Percentiles rank a stretch among this genome's conserved stretches.
phyloP scores from a whole-genome alignment of 2,329 filamentous ascomycete genomes.

The Leptographium lundbergii region DNA sequence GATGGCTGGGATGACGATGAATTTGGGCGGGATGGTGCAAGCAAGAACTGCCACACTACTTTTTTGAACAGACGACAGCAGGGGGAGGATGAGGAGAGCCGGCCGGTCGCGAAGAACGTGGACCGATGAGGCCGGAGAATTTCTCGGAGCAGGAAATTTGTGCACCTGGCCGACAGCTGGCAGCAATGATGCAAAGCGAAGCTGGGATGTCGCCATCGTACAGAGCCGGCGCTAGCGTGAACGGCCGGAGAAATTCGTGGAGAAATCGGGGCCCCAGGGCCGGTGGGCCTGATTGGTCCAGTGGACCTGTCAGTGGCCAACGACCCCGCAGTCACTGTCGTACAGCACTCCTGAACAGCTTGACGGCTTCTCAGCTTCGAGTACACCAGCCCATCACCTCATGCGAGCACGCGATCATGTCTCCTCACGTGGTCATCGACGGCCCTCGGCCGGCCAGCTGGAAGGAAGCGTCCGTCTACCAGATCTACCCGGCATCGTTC shows the following conservation, averaged over 20 bases:
- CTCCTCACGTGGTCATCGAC: neutral
- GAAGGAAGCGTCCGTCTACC: conserved; percentile 8
- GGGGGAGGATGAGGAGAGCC: neutral
- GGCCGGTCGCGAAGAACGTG: neutral
- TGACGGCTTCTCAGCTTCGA: neutral
- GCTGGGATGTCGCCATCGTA: neutral
- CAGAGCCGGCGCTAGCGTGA: neutral
- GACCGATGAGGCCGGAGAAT: neutral
- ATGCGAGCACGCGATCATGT: neutral
- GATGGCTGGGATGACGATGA: neutral
- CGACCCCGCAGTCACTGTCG: neutral
- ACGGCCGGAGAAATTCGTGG: neutral
- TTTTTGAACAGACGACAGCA: neutral
- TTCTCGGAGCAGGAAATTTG: neutral
- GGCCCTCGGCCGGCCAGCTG: neutral
- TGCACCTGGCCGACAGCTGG: neutral
- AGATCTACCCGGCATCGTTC: conserved; percentile 43
- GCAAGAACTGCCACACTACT: neutral
- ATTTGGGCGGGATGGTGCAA: neutral
- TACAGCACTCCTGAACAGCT: neutral
- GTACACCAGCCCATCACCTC: neutral
- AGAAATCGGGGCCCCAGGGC: neutral
- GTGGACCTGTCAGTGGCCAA: neutral
- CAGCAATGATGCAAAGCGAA: neutral
- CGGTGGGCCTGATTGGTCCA: neutral